phyloP scores from a whole-genome alignment of 2,329 filamentous ascomycete genomes.

The Penicillium corylophilum region DNA sequence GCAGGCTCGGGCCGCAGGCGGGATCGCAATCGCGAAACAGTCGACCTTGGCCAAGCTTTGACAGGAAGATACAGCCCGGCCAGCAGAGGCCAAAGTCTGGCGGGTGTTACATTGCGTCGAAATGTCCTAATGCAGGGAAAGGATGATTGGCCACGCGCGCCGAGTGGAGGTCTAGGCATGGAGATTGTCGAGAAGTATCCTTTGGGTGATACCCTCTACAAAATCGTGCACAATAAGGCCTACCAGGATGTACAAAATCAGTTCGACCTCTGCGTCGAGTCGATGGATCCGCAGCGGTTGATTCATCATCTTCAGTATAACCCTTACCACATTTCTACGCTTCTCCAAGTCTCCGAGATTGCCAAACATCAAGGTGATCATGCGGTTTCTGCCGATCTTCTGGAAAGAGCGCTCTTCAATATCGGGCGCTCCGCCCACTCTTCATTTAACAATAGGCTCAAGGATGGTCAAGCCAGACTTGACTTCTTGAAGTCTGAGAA shows the following conservation, averaged over 20 bases:
- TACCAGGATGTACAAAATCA: slow-evolving; percentile 74
- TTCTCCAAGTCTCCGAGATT: slow-evolving; percentile 91
- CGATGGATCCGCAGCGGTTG: slow-evolving; percentile 80
- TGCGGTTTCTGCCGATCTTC: slow-evolving; percentile 78
- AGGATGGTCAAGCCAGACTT: slow-evolving; percentile 74
- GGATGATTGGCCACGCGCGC: slow-evolving; percentile 78
- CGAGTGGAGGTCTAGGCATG: slow-evolving; percentile 83
- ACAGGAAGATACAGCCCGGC: slow-evolving; percentile 54
- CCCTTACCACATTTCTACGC: slow-evolving; percentile 87
- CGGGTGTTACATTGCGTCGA: slow-evolving; percentile 68
- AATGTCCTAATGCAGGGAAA: slow-evolving; percentile 86
- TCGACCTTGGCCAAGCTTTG: slow-evolving; percentile 56
- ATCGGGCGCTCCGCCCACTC: slow-evolving; percentile 88
- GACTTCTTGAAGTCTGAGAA: slow-evolving; percentile 83
- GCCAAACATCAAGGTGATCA: slow-evolving; percentile 90
- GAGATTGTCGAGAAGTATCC: slow-evolving; percentile 57
- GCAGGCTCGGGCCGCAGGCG: slow-evolving; percentile 49
- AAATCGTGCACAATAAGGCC: slow-evolving; percentile 68
- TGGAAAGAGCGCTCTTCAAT: slow-evolving; percentile 87
- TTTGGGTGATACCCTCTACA: slow-evolving; percentile 68
- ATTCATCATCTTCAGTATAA: slow-evolving; percentile 71
- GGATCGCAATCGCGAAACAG: slow-evolving; percentile 52
- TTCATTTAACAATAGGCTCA: slow-evolving; percentile 72
- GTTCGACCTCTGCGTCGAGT: slow-evolving; percentile 77
- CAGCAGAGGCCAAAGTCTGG: slow-evolving; percentile 62